Evolutionary conservation across 2,329 filamentous ascomycete species (phyloP).

Genomic region (Phaeosphaeriaceae sp.): DNA sequence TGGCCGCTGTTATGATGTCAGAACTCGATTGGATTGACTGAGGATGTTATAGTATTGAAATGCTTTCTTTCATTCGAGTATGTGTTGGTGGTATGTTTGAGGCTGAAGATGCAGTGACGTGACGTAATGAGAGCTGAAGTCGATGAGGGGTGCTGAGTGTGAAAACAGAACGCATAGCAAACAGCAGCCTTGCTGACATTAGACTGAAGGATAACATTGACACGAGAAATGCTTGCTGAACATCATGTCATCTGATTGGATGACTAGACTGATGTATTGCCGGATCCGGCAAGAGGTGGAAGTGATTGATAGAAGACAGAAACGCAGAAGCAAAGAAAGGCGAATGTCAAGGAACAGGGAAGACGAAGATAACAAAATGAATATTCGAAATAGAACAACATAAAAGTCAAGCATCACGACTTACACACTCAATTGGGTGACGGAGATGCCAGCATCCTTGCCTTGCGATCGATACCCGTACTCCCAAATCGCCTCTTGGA

Average conservation of each 20-base stretch:
- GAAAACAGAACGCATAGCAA: background rate
- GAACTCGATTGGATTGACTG: too few species aligned
- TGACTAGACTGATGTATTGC: constrained; percentile 9
- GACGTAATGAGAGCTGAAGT: constrained; percentile 1
- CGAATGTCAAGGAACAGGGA: constrained; percentile 4
- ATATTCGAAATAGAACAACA: background rate
- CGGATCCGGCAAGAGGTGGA: constrained; percentile 11
- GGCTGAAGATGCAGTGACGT: background rate
- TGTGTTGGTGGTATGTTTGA: background rate
- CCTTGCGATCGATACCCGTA: constrained; percentile 78
- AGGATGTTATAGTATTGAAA: too few species aligned
- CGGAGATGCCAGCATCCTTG: constrained; percentile 78
- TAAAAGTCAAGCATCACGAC: constrained; percentile 44
- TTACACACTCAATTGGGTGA: constrained; percentile 81
- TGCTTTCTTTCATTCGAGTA: too few species aligned
- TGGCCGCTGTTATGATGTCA: constrained; percentile 35
- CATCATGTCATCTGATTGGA: constrained; percentile 3
- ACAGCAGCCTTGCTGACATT: background rate
- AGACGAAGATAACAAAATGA: background rate
- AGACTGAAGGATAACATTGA: background rate
- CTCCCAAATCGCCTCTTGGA: constrained; percentile 83
- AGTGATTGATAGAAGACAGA: background rate
- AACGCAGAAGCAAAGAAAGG: background rate
- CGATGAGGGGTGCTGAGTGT: background rate
- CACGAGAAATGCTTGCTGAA: background rate